Conservation (phyloP, 352 stramenopile genomes). For the Phytopythium kandeliae region DNA sequence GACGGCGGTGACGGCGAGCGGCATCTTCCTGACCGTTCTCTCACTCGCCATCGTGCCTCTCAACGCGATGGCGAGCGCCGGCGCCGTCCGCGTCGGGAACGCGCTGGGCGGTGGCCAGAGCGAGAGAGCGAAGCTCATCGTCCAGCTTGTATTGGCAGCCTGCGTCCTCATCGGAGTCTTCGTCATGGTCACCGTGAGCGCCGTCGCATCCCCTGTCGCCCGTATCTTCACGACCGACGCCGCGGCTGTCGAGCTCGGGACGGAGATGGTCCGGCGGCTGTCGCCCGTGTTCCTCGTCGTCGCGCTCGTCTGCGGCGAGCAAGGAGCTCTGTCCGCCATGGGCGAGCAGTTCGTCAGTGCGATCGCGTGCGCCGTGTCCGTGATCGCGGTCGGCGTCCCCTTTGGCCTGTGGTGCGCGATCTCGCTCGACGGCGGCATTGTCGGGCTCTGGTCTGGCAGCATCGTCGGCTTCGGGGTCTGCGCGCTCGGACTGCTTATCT, state of each 20-base stretch:
- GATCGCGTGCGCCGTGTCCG: background rate
- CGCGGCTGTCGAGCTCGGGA: background rate
- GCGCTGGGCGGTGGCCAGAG: conserved; percentile 11
- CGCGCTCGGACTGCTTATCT: conserved; percentile 9
- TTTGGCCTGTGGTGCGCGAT: conserved; percentile 14
- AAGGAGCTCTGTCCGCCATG: conserved; percentile 7
- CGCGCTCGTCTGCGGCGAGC: background rate
- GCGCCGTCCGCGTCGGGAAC: conserved; percentile 14
- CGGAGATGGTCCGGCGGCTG: conserved; percentile 3
- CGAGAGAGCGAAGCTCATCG: conserved; percentile 5
- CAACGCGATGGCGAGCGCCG: conserved; percentile 7
- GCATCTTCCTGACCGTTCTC: conserved; percentile 11
- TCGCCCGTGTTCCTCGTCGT: conserved; percentile 1
- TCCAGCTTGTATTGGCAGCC: background rate
- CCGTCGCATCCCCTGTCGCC: conserved; percentile 9
- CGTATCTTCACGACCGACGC: conserved; percentile 8
- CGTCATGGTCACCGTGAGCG: background rate
- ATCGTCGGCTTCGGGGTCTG: conserved; percentile 12
- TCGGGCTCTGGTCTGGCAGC: conserved; percentile 18
- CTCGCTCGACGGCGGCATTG: conserved; percentile 9
- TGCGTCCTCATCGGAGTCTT: background rate
- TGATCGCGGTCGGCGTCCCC: conserved; percentile 12
- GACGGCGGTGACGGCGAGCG: conserved; percentile 13
- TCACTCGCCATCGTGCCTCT: background rate
- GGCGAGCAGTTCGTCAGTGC: conserved; percentile 9